These are phyloP conservation scores for Rhizomucor miehei DNA, from an alignment of 371 early-diverging fungal species.

Conservation along the genomic window DNA sequence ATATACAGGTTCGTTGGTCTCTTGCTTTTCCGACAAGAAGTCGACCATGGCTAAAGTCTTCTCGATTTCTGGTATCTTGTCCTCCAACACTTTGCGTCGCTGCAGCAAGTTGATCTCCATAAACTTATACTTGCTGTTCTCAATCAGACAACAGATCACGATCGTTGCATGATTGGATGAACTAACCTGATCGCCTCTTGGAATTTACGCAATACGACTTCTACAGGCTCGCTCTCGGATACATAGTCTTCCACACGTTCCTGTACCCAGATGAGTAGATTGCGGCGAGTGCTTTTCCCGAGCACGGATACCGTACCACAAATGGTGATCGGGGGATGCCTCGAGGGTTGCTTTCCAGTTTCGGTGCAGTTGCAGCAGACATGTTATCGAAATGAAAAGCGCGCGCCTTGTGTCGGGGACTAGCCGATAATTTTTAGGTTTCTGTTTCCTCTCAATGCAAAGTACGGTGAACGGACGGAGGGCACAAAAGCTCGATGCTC, in stretches of 20 bases:
- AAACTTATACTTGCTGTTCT: constrained; percentile 89
- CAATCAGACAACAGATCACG: background rate
- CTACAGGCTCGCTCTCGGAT: constrained; percentile 66
- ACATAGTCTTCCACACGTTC: constrained; percentile 90
- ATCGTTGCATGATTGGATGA: background rate
- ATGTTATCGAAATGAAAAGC: background rate
- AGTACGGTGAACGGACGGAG: no score
- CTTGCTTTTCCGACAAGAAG: constrained; percentile 65
- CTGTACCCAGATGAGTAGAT: constrained; percentile 28
- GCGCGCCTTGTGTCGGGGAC: background rate
- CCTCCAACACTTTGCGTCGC: constrained; percentile 77
- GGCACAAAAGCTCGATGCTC: no score
- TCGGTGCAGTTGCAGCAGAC: constrained; percentile 3
- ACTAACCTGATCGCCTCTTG: constrained; percentile 84
- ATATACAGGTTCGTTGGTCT: constrained; percentile 69
- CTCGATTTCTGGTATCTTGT: constrained; percentile 95
- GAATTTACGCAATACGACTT: constrained; percentile 85
- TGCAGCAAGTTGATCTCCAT: constrained; percentile 91
- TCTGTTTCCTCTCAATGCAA: no score
- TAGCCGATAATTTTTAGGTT: no score
- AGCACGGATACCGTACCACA: constrained; percentile 56
- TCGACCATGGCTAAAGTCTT: constrained; percentile 88
- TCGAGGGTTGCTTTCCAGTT: constrained; percentile 78
- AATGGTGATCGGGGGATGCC: constrained; percentile 95
- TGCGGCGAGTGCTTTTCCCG: no score